Evolutionary conservation across 148 eudicot genomes (phyloP), one percentile per base, ranked within the genome.

Genomic region (Rhododendron kiyosumense): DNA sequence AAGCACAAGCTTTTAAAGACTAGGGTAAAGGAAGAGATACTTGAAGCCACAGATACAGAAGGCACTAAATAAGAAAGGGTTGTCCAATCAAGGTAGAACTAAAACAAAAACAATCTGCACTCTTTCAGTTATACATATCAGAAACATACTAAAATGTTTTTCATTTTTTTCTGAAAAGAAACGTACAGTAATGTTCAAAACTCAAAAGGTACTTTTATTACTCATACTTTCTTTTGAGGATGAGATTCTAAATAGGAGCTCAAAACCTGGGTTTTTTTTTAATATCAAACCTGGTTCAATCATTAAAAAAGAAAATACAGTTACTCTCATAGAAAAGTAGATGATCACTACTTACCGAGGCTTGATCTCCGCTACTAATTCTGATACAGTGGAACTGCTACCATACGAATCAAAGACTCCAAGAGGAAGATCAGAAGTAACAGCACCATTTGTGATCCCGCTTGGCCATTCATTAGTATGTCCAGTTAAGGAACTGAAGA

Each of bases 391-490:
- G 38, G 91, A 89, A 89, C 93, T 96, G 52, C 88, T 87, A 36
- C 92, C 92, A 69, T 91, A 79, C 51, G 94, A 83, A 86, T 91
- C 95, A 26, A 91, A 92, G 34, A 93, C 84, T 82, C 87, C 95
- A 15, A 89, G 83, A 81, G 96, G 93, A 85, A 92, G 57, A 87
- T 93, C 96, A 85, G 92, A 48, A 32, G 95, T 75, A 83, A 92
- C 84, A 86, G 89, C 89, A 84, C 87, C 84, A 83, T 94, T 92
- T 48, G 92, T 93, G 85, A 97, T 84, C 57, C 98, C 98, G 79
- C 82, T 89, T 41, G 99, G 99, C 99, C 99, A 96, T 89, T 96
- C 98, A 89, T 95, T 96, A 92, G 99, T 96, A 48, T 84, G 51
- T 86, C 54, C 32, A 89, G 93, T 92, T 87, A 94, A 94, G 98